Base-by-base conservation (phyloP, 495 filamentous ascomycete species). In the Xylaria nigripes region DNA sequence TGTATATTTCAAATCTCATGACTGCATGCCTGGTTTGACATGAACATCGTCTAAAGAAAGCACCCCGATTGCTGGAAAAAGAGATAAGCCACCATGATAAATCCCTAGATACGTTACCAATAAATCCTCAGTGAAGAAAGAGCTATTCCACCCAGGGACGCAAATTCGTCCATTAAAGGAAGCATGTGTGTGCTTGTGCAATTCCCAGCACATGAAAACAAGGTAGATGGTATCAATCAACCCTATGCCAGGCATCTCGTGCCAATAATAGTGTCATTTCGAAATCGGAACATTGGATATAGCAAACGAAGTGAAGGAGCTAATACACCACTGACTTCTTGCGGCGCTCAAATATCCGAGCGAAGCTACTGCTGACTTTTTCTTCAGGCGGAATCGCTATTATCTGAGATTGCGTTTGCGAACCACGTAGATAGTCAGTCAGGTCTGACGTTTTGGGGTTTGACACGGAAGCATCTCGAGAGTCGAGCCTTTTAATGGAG, bases 391-490 rank as follows among this genome's bases (percentile, higher is more conserved):
- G 38, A 19, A 59, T 55, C 1, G 56, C 56, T 22, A 56, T 45
- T 45, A 62, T 48, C 32, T 56, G 52, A n/a, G 66, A 63, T 22
- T 87, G 86, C n/a, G 89, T 88, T 18, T 78, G 87, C 21, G 85
- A 86, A 55, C 84, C 85, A 38, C 78, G 81, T 13, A 96, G 70
- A 67, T 95, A 94, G 58, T 87, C 85, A 2, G 89, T 88, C 50
- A 95, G 68, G 27, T 90, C 88, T 38, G 80, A 81, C 2, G 86
- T 90, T 74, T 56, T 59, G 57, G 55, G 55, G 54, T 38, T 70
- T 47, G 21, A 63, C 48, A 69, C 70, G 7, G 69, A 63, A 8
- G 78, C 70, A 15, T 81, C 78, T 25, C 78, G 68, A 4, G 78
- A 71, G 60, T 79, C 73, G 50, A 75, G 79, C 49, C 62, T 76